Evolutionary conservation across 306 rosid genomes (phyloP).

Genomic region (Trifolium fragiferum): DNA sequence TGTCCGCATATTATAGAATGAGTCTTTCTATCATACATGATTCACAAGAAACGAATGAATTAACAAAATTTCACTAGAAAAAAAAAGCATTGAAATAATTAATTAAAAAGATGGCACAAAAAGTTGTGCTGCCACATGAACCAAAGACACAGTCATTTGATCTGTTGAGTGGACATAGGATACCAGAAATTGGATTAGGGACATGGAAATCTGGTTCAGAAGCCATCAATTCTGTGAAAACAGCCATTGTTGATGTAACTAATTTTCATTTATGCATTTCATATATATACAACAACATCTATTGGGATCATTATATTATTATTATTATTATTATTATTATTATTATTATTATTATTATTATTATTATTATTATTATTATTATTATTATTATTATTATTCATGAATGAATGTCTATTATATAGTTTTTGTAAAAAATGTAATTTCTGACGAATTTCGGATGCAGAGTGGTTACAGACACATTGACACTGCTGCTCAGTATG

Average conservation of each 20-base stretch:
- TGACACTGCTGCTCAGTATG: slow-evolving; percentile 62
- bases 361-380: too few relatives aligned
- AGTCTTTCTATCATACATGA: not conserved
- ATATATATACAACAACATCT: not conserved
- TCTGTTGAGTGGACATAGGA: slow-evolving; percentile 54
- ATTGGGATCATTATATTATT: too few relatives aligned
- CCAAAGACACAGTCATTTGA: slow-evolving; percentile 47
- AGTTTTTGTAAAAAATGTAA: not conserved
- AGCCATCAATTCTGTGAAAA: slow-evolving; percentile 43
- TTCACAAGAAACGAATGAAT: not conserved
- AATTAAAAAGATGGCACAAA: slow-evolving; percentile 49
- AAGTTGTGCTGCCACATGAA: slow-evolving; percentile 36
- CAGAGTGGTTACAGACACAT: slow-evolving; percentile 68
- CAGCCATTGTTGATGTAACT: slow-evolving; percentile 53
- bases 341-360: not conserved
- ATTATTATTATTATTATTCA: not conserved
- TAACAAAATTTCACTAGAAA: not conserved
- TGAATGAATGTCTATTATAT: not conserved
- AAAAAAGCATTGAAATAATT: not conserved
- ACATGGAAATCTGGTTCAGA: slow-evolving; percentile 65
- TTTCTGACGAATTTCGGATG: not conserved
- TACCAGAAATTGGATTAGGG: slow-evolving; percentile 61
- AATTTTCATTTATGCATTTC: not conserved
- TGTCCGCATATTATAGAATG: not conserved
- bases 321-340: too few relatives aligned